Evolutionary conservation across 176 grass and related monocot genomes (phyloP).

Genomic region (Aechmea fasciata): DNA sequence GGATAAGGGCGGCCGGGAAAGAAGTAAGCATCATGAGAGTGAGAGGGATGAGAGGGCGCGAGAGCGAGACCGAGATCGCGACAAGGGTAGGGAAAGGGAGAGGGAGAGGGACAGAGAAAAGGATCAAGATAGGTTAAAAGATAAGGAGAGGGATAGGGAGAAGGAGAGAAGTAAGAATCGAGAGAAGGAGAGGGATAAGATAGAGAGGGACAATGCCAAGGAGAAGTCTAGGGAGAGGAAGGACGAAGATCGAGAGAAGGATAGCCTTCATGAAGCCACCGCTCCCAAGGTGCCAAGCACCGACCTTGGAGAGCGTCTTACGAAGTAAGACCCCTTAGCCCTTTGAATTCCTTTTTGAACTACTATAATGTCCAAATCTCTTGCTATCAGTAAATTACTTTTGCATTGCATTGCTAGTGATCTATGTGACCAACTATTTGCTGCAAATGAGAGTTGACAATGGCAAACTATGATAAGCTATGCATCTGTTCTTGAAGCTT

Average conservation of each 20-base stretch:
- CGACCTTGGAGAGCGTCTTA: conserved; percentile 50
- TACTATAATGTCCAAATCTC: no score
- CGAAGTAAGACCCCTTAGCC: conserved; percentile 29
- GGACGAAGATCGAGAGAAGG: neutral
- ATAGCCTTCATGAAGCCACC: neutral
- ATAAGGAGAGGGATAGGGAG: conserved; percentile 42
- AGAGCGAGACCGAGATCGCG: neutral
- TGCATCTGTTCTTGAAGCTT: no score
- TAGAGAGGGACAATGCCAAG: conserved; percentile 31
- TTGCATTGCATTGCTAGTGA: no score
- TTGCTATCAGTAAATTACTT: no score
- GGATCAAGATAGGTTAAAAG: conserved; percentile 5
- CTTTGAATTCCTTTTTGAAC: no score
- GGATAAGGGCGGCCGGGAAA: neutral
- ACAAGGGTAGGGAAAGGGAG: neutral
- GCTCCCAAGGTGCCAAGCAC: neutral
- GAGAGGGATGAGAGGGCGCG: neutral
- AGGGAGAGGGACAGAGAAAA: conserved; percentile 19
- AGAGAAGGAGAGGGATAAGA: conserved; percentile 30
- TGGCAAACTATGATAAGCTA: no score
- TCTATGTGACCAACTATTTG: neutral
- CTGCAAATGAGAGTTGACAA: neutral
- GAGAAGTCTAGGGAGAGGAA: conserved; percentile 28
- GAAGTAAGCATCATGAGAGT: no score
- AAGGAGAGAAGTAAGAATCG: conserved; percentile 30